phyloP scores from a whole-genome alignment of 164 flowering plant species.

The Stephania japonica region DNA sequence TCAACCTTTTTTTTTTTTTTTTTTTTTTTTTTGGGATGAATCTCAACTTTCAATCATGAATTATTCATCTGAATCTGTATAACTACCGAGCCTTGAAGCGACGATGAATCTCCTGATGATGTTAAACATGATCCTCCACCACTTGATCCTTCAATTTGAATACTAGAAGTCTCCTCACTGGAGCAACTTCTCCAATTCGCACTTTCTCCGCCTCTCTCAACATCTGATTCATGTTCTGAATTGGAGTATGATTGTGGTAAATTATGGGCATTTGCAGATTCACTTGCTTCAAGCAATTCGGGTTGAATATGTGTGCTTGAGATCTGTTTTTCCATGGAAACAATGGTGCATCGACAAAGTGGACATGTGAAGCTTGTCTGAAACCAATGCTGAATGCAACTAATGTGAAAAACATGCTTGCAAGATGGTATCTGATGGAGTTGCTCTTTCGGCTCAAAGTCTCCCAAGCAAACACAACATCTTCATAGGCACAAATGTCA shows the following conservation, averaged over 20 bases:
- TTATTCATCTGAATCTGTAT: slow-evolving; percentile 4
- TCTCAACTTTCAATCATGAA: background rate
- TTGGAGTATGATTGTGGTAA: background rate
- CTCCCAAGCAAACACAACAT: slow-evolving; percentile 88
- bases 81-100: background rate
- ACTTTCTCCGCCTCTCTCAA: slow-evolving; percentile 1
- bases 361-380: slow-evolving; percentile 69
- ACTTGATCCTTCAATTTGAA: slow-evolving; percentile 5
- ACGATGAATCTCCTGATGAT: background rate
- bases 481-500: slow-evolving; percentile 25
- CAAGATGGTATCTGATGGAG: slow-evolving; percentile 58
- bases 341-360: slow-evolving; percentile 50
- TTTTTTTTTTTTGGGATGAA: background rate
- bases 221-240: background rate
- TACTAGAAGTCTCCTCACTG: background rate
- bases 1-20: too few species aligned
- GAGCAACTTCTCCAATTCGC: background rate
- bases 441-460: slow-evolving; percentile 69
- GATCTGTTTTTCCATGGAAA: slow-evolving; percentile 9
- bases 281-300: background rate
- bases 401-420: slow-evolving; percentile 71
- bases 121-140: background rate
- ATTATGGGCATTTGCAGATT: background rate
- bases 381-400: slow-evolving; percentile 78
- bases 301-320: background rate